A percentile compares a stretch with the other conserved stretches of the same genome.
phyloP scores from a whole-genome alignment of 2,329 filamentous ascomycete genomes.

The Curvularia sp. region DNA sequence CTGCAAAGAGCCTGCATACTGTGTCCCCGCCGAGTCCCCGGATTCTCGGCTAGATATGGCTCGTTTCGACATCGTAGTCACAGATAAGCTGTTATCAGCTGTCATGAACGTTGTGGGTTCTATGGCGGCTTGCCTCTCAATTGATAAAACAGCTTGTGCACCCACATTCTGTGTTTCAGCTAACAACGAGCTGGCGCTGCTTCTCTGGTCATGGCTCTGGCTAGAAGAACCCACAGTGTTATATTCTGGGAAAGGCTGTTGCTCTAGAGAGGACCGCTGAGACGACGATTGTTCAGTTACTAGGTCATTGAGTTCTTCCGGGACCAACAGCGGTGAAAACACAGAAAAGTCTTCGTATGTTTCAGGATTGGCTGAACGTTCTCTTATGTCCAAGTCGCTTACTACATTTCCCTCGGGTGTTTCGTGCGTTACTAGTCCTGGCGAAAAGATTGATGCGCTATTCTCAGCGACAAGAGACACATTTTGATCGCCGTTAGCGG shows the following conservation, averaged over 20 bases:
- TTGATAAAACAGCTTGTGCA: not conserved
- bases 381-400: conserved; percentile 2
- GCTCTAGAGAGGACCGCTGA: not conserved
- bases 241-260: not conserved
- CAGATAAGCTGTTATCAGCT: not conserved
- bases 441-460: not conserved
- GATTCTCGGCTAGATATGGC: not conserved
- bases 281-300: not conserved
- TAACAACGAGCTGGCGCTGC: not conserved
- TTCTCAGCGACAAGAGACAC: not conserved
- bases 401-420: not conserved
- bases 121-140: not conserved
- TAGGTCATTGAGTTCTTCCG: not conserved
- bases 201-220: not conserved
- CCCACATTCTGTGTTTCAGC: not conserved
- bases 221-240: not conserved
- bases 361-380: not conserved
- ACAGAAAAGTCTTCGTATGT: conserved; percentile 4
- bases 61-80: not conserved
- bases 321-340: not conserved
- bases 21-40: not conserved
- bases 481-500: not conserved
- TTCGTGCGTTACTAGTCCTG: not conserved
- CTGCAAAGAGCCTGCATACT: not conserved
- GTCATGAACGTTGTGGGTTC: not conserved